Evolutionary conservation across 495 filamentous ascomycete species (phyloP).

Genomic region (Xylaria nigripes): DNA sequence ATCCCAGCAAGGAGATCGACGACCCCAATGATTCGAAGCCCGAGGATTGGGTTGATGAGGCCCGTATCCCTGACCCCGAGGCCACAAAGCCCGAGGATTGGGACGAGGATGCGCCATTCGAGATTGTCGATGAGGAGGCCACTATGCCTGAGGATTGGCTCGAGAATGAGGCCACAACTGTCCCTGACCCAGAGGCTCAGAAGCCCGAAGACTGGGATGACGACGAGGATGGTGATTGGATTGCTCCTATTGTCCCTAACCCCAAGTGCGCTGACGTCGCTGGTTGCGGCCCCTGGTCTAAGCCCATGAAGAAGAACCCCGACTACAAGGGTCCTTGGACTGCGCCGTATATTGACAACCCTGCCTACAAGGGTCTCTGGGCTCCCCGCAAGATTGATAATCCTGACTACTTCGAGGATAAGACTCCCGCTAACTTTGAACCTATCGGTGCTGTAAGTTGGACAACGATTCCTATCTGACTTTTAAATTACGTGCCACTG

Average conservation of each 20-base stretch:
- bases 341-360: slow-evolving; percentile 92
- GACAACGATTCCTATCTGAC: neutral
- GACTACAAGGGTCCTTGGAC: slow-evolving; percentile 99
- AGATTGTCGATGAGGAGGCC: slow-evolving; percentile 90
- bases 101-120: slow-evolving; percentile 96
- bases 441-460: slow-evolving; percentile 88
- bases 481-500: slow-evolving; percentile 5
- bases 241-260: slow-evolving; percentile 88
- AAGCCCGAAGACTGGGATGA: slow-evolving; percentile 99
- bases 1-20: slow-evolving; percentile 93
- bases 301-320: slow-evolving; percentile 91
- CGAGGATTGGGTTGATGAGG: slow-evolving; percentile 88
- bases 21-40: slow-evolving; percentile 95
- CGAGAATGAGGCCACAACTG: slow-evolving; percentile 73
- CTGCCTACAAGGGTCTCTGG: slow-evolving; percentile 96
- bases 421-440: slow-evolving; percentile 92
- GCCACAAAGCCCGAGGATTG: slow-evolving; percentile 96
- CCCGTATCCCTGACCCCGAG: slow-evolving; percentile 82
- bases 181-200: slow-evolving; percentile 92
- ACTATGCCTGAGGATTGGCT: slow-evolving; percentile 94
- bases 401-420: slow-evolving; percentile 96
- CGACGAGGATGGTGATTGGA: slow-evolving; percentile 98
- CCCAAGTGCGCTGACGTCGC: slow-evolving; percentile 90
- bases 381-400: slow-evolving; percentile 92
- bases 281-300: slow-evolving; percentile 90